phyloP scores from a whole-genome alignment of 306 rosid species.

The Ziziphus jujuba region DNA sequence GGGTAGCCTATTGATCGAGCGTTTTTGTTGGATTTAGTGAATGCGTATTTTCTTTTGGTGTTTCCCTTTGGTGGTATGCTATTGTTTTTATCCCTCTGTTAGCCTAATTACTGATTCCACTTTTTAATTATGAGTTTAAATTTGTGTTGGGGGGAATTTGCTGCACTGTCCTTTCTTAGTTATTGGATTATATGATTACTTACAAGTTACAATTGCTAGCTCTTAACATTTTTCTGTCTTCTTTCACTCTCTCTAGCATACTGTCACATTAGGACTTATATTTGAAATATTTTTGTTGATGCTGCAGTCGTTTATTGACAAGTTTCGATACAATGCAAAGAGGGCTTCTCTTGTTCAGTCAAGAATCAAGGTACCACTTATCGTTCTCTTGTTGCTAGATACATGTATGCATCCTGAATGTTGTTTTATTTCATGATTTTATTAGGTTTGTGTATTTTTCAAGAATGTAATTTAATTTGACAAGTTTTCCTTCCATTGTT shows the following conservation, averaged over 20 bases:
- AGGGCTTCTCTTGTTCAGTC: conserved; percentile 99
- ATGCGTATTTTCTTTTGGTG: conserved; percentile 2
- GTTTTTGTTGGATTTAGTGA: conserved; percentile 6
- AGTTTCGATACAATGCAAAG: conserved; percentile 97
- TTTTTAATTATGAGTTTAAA: not conserved
- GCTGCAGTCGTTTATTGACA: conserved; percentile 88
- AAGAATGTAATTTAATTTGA: conserved; percentile 1
- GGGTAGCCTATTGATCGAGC: conserved; percentile 1
- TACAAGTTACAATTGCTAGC: not conserved
- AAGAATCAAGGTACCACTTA: conserved; percentile 83
- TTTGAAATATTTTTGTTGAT: conserved; percentile 30
- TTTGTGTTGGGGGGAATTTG: too few relatives aligned
- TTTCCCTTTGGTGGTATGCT: not conserved
- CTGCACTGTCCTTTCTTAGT: too few relatives aligned
- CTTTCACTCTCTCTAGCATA: not conserved
- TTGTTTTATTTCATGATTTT: conserved; percentile 2
- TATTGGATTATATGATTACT: not conserved
- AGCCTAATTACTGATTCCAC: not conserved
- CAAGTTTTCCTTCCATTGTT: not conserved
- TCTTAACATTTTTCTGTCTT: not conserved
- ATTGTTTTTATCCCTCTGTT: not conserved
- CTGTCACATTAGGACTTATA: conserved; percentile 18
- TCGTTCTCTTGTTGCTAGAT: conserved; percentile 7
- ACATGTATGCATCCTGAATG: not conserved
- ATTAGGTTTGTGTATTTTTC: conserved; percentile 6